Conservation (phyloP, 345 rosid species). For the Melaleuca alternifolia region DNA sequence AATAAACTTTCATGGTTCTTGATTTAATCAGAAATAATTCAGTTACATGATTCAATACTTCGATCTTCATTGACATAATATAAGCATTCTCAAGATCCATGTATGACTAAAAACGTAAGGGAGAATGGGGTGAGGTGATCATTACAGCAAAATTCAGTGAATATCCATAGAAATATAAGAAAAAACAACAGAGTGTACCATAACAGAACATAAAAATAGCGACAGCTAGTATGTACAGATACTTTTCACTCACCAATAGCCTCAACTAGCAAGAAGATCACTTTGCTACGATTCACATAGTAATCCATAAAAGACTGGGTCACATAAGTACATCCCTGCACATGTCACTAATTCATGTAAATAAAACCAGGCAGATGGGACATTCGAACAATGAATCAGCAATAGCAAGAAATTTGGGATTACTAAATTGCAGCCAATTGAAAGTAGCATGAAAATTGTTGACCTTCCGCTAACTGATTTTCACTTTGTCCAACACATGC, state of each 20-base stretch:
- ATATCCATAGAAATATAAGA: background rate
- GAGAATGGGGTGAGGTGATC: background rate
- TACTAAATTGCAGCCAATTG: background rate
- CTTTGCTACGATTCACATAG: slow-evolving; percentile 43
- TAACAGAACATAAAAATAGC: background rate
- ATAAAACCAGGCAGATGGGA: background rate
- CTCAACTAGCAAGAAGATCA: slow-evolving; percentile 68
- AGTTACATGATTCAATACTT: background rate
- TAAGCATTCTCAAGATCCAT: background rate
- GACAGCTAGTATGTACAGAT: background rate
- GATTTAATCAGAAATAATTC: background rate
- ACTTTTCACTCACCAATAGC: slow-evolving; percentile 53
- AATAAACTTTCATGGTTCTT: background rate
- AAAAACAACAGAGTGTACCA: background rate
- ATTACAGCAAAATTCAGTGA: background rate
- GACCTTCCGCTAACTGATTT: background rate
- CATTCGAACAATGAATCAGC: background rate
- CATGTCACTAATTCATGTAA: background rate
- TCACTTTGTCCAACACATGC: background rate
- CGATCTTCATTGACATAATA: background rate
- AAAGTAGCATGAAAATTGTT: background rate
- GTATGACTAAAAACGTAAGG: background rate
- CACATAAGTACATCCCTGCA: slow-evolving; percentile 73
- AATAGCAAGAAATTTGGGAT: background rate
- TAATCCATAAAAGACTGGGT: slow-evolving; percentile 43